Conservation (phyloP, 116 monocot genomes). For the Papilionanthe hybrid region DNA sequence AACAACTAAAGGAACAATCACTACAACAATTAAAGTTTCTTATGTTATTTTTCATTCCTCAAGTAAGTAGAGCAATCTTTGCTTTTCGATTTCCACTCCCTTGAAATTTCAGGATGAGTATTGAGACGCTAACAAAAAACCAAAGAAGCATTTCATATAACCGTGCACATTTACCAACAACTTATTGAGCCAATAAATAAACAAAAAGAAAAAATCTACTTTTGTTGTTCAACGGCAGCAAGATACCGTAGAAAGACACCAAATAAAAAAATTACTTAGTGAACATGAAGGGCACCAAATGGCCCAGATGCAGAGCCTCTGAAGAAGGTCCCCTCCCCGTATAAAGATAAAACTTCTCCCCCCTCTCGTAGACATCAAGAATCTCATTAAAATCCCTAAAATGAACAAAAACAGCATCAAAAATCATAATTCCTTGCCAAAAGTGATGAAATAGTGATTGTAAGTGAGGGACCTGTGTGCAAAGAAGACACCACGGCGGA, state of each 20-base stretch:
- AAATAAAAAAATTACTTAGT: constrained; percentile 52
- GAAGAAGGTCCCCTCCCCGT: constrained; percentile 95
- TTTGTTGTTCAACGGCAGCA: background rate
- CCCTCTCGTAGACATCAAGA: constrained; percentile 80
- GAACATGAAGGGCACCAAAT: constrained; percentile 97
- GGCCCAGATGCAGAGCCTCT: constrained; percentile 89
- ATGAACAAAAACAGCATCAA: background rate
- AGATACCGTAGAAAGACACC: background rate
- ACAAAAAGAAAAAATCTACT: background rate
- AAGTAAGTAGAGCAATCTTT: background rate
- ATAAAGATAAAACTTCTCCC: constrained; percentile 89
- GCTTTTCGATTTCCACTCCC: too few species aligned
- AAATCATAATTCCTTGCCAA: background rate
- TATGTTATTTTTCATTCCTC: background rate
- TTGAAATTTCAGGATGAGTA: too few species aligned
- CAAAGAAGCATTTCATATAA: background rate
- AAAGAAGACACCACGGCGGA: constrained; percentile 94
- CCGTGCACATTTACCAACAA: too few species aligned
- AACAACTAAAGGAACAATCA: background rate
- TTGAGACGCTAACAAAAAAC: background rate
- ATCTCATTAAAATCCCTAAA: constrained; percentile 81
- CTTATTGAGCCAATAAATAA: too few species aligned
- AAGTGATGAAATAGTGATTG: background rate
- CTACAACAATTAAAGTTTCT: background rate
- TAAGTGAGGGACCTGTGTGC: constrained; percentile 56